Conservation (phyloP, 306 rosid genomes). For the Prosopis cineraria region DNA sequence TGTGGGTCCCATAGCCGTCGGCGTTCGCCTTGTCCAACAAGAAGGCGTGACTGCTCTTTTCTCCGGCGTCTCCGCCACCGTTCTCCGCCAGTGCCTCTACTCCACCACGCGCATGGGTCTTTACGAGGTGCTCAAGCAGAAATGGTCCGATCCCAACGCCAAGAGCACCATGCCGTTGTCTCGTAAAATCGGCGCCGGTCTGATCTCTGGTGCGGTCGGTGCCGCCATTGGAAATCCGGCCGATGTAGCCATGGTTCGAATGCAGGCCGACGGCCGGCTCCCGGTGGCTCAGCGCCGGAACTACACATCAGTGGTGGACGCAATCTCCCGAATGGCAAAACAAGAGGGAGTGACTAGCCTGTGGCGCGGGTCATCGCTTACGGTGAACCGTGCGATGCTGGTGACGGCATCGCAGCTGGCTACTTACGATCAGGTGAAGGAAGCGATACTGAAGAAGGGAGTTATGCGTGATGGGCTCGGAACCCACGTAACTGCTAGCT, state of each 20-base stretch:
- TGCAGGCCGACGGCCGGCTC: constrained; percentile 83
- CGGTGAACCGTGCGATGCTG: constrained; percentile 80
- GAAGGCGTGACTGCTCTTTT: constrained; percentile 69
- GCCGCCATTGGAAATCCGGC: constrained; percentile 76
- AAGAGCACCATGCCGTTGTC: constrained; percentile 50
- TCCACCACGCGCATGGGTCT: constrained; percentile 89
- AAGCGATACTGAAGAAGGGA: constrained; percentile 50
- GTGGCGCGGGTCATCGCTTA: constrained; percentile 77
- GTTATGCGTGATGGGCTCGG: constrained; percentile 76
- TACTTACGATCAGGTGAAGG: constrained; percentile 70
- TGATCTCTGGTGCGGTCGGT: constrained; percentile 64
- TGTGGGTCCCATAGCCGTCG: constrained; percentile 58
- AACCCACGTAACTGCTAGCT: constrained; percentile 81
- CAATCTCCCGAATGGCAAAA: constrained; percentile 56
- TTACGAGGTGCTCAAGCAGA: constrained; percentile 64
- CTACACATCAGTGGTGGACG: constrained; percentile 72
- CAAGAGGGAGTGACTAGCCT: constrained; percentile 65
- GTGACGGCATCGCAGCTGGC: constrained; percentile 83
- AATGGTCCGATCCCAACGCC: constrained; percentile 62
- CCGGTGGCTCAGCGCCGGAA: constrained; percentile 65
- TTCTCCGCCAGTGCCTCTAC: constrained; percentile 75
- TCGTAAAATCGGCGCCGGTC: constrained; percentile 58
- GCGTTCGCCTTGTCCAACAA: constrained; percentile 59
- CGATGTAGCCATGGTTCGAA: constrained; percentile 79
- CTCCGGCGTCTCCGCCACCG: constrained; percentile 79